Conservation (phyloP, 371 early-diverging fungal genomes). For the Mucor mucedo region DNA sequence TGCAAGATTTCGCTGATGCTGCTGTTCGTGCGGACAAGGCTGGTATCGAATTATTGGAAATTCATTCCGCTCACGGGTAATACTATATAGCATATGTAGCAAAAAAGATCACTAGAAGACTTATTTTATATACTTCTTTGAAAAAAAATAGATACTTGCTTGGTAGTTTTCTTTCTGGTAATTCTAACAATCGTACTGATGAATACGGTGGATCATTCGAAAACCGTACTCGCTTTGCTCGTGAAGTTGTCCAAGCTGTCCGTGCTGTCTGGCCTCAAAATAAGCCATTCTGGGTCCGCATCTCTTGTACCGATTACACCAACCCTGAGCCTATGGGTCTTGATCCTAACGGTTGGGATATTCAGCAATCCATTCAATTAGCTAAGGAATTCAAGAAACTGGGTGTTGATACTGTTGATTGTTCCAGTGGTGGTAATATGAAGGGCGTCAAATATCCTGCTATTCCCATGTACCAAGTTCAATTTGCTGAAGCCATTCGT, state of each 20-base stretch:
- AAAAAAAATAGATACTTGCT: conserved; percentile 67
- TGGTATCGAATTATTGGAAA: conserved; percentile 86
- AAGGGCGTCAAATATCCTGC: conserved; percentile 56
- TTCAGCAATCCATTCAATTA: conserved; percentile 71
- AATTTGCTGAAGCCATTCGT: conserved; percentile 52
- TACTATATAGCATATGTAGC: conserved; percentile 32
- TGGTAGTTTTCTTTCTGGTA: conserved; percentile 81
- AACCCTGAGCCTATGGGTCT: conserved; percentile 39
- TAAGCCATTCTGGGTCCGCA: conserved; percentile 81
- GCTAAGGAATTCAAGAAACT: conserved; percentile 54
- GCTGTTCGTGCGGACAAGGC: conserved; percentile 80
- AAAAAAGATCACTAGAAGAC: conserved; percentile 64
- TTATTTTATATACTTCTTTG: conserved; percentile 64
- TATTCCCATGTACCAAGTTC: conserved; percentile 74
- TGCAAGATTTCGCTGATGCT: conserved; percentile 71
- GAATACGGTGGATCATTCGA: conserved; percentile 80
- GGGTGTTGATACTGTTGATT: conserved; percentile 79
- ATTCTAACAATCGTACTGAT: conserved; percentile 84
- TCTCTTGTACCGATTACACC: conserved; percentile 74
- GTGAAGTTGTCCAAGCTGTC: conserved; percentile 68
- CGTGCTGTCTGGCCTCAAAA: conserved; percentile 76
- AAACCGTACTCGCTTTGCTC: conserved; percentile 71
- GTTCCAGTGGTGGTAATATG: conserved; percentile 69
- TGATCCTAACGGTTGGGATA: conserved; percentile 59
- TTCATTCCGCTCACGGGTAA: conserved; percentile 76